phyloP scores from a whole-genome alignment of 768 basidiomycete species.

The Fistulinella prunicolor region DNA sequence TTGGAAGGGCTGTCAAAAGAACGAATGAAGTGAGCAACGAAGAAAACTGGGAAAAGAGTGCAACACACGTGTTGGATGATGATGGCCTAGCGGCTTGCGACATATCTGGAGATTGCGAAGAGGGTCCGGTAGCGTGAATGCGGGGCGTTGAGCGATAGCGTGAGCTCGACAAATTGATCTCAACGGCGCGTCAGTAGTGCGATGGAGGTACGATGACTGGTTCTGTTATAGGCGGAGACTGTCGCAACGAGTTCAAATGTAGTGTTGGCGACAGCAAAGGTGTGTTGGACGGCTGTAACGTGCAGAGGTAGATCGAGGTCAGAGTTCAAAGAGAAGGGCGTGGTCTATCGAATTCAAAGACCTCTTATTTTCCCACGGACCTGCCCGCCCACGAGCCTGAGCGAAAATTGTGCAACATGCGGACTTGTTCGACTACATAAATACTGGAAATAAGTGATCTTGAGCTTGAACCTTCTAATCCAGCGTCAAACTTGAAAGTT shows the following conservation, averaged over 20 bases:
- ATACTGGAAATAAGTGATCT: too few relatives aligned
- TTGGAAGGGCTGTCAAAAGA: conserved; percentile 24
- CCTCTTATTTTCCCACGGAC: conserved; percentile 24
- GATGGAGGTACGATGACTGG: conserved; percentile 15
- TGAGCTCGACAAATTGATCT: conserved; percentile 20
- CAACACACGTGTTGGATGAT: conserved; percentile 30
- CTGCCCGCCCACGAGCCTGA: neutral
- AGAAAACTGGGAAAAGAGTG: neutral
- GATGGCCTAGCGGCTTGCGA: conserved; percentile 33
- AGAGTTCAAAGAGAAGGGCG: conserved; percentile 27
- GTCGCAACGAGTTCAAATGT: conserved; percentile 10
- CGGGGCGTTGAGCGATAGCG: conserved; percentile 10
- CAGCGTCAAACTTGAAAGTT: too few relatives aligned
- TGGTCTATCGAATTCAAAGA: conserved; percentile 29
- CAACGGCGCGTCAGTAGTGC: conserved; percentile 22
- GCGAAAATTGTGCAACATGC: too few relatives aligned
- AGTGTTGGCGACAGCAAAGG: conserved; percentile 13
- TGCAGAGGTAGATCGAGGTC: conserved; percentile 27
- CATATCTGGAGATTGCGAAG: conserved; percentile 21
- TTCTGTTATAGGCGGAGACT: conserved; percentile 11
- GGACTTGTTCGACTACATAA: too few relatives aligned
- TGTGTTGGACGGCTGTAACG: conserved; percentile 11
- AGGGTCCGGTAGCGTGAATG: conserved; percentile 9
- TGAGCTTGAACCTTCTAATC: too few relatives aligned
- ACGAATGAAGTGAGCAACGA: conserved; percentile 1